Evolutionary conservation across 352 stramenopile genomes (phyloP), one percentile per base, ranked within the genome.

Genomic region (Pythium phragmiticola): DNA sequence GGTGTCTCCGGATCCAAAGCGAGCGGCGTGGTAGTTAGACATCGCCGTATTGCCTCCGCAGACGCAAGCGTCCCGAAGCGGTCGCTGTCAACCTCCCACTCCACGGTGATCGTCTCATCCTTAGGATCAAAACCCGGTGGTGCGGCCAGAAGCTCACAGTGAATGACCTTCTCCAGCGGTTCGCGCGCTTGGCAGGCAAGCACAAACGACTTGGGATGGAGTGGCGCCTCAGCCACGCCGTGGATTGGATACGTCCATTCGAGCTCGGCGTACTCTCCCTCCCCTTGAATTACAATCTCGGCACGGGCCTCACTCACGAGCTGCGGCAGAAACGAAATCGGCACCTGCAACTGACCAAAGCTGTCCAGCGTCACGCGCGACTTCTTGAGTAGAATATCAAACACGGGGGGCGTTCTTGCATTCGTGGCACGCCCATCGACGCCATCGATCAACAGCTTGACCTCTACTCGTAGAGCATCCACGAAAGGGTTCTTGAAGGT

Each of bases 401-500:
- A 95, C 16, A 89, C 77, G 7, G 46, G 12, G n/a, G 58, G 12
- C 23, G 56, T n/a, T 23, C 7, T 39, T 16, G 56, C 19, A 14
- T 53, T 57, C 28, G 12, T 14, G 4, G 17, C 43, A 19, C 41
- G 53, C 7, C 23, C 56, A 8, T 72, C 66, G 0, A 41, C 57
- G 0, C 60, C 65, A 4, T 84, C 68, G 34, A 72, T 52, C 9
- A 80, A 9, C 0, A 98, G 73, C 50, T 83, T 82, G 2, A 98
- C 75, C 19, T 96, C 87, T 0, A 98, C 75, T 1, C 80, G 62
- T 16, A 98, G 66, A 0, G 78, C 66, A 21, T 91, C 78, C 0
- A 81, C 78, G 30, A 98, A 98, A 7, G 94, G 94, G 60, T 98
- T 98, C 51, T 92, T 88, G 64, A 98, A 98, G 0, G 82, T 80